Evolutionary conservation across 176 grass and related monocot species (phyloP), one percentile per base, ranked within the genome.

Genomic region (Aegilops speltoides): DNA sequence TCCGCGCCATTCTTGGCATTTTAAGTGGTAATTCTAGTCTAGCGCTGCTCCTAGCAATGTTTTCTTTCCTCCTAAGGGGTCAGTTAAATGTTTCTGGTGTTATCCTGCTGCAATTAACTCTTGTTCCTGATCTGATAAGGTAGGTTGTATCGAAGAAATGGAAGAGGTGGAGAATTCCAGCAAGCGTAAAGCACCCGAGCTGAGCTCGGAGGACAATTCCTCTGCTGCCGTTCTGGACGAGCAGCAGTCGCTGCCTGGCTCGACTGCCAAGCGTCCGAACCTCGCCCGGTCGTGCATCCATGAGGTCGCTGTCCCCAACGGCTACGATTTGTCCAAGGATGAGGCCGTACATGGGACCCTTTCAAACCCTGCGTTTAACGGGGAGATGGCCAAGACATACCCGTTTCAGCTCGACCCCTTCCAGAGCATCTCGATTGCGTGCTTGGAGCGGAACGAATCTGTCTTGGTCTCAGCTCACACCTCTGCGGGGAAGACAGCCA

Each of bases 401-500:
- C 91, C 87, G 46, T 98, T 98, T 87, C 77, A 93, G 31, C 90
- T 98, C 32, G 93, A 98, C 79, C 95, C 95, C 36, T 98, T 98
- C 84, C 95, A 98, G 79, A 91, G 87, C 73, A 77, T 93, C 66
- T 98, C 93, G 20, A 76, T 98, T 16, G 95, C 93, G 33, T 98
- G 95, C 71, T 26, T 95, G 23, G 95, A 98, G 83, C 87, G 95
- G 71, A 95, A 91, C 29, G 95, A 98, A 36, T 98, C 95, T 3
- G 93, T 98, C 45, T 72, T 98, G 6, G 95, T 98, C 12, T 98
- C 95, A 0, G 95, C 95, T 26, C 95, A 98, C 87, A 98, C 95
- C 57, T 98, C 95, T 10, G 95, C 95, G 0, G 95, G 95, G 81
- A 98, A 98, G 88, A 98, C 95, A 10, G 95, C 91, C 70, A 76